Evolutionary conservation across 495 filamentous ascomycete genomes (phyloP), one percentile per base, ranked within the genome.

Genomic region (Podospora conica): DNA sequence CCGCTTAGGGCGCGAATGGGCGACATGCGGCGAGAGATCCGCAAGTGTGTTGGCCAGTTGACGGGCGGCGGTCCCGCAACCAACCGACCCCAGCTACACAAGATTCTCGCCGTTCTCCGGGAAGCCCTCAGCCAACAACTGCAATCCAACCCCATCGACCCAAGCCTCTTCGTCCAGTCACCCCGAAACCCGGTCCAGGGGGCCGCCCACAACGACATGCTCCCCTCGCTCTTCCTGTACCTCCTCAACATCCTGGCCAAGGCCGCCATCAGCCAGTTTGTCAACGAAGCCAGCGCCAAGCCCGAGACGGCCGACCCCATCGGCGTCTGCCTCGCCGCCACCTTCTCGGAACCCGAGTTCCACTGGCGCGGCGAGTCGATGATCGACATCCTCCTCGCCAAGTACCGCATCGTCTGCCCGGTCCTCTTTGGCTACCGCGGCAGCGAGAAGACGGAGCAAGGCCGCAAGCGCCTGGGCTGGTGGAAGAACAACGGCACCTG

Each of bases 331-430:
- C 82, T 88, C 0, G 88, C 87, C 20, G 85, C 87, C 57, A 85
- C 93, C 23, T 94, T 97, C 71, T 87, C 92, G 3, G 79, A 83
- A 21, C 79, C 85, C 0, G 76, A 82, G 0, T 89, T 92, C 69
- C 78, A 82, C 20, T 91, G 89, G 83, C 84, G 90, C 28, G 91
- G 89, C 3, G 76, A 81, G 31, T 85, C 87, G 12, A 79, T 98
- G 68, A 89, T 92, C 55, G 93, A 97, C 68, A 90, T 98, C 61
- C 76, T 98, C 22, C 85, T 96, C 72, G 92, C 95, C 28, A 97
- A 98, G 74, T 89, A 91, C 67, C 87, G 91, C 53, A 80, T 88
- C 6, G 82, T 85, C 25, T 96, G 92, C 71, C 94, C 96, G 4
- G 88, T 92, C 11, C 80, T 99, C 11, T 98, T 91, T 75, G 96